phyloP scores from a whole-genome alignment of 331 rosid species.

The Rosa hybrid region DNA sequence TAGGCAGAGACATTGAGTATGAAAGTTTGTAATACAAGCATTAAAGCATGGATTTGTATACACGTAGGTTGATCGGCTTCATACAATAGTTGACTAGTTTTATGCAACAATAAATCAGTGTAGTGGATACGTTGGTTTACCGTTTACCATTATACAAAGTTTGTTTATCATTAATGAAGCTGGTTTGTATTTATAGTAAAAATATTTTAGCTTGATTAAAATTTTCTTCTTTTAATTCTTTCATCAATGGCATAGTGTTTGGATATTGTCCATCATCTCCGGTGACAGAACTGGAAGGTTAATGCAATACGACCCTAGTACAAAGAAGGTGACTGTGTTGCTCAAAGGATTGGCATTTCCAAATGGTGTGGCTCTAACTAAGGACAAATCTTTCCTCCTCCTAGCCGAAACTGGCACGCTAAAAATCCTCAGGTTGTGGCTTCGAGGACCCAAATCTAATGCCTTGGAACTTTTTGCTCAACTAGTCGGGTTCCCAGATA shows the following conservation, averaged over 20 bases:
- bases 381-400: constrained; percentile 48
- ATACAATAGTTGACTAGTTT: no score
- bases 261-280: neutral
- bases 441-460: constrained; percentile 27
- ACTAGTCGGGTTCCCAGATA: constrained; percentile 41
- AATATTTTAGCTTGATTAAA: neutral
- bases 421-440: constrained; percentile 35
- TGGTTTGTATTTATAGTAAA: no score
- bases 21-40: no score
- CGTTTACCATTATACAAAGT: no score
- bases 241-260: neutral
- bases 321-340: constrained; percentile 41
- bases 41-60: no score
- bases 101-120: no score
- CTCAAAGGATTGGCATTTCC: constrained; percentile 49
- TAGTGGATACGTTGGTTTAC: no score
- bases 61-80: no score
- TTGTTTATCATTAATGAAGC: no score
- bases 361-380: constrained; percentile 63
- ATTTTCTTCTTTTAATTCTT: neutral
- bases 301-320: constrained; percentile 42
- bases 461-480: constrained; percentile 29
- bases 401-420: constrained; percentile 36
- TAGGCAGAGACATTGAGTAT: no score
- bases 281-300: constrained; percentile 61